Evolutionary conservation across 2,329 filamentous ascomycete genomes (phyloP).

Genomic region (Endoconidiophora polonica): DNA sequence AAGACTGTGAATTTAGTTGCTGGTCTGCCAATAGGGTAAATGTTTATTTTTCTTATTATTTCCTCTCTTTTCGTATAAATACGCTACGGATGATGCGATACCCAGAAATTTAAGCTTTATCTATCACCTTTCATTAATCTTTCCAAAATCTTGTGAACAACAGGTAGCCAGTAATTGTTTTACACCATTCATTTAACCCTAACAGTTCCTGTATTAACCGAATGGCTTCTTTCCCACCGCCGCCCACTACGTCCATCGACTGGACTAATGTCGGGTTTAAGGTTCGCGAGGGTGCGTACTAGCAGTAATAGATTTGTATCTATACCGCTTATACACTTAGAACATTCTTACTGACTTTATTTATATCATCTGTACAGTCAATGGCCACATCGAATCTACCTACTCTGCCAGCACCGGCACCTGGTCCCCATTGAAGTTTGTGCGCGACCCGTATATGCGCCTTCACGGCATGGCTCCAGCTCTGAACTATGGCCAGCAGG

Average conservation of each 20-base stretch:
- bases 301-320: background rate
- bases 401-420: constrained; percentile 57
- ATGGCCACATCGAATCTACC: constrained; percentile 81
- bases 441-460: constrained; percentile 66
- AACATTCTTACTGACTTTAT: background rate
- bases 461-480: constrained; percentile 92
- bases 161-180: background rate
- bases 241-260: constrained; percentile 68
- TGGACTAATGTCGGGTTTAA: constrained; percentile 89
- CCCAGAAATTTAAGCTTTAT: no score
- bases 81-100: no score
- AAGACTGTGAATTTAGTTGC: background rate
- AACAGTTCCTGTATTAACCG: background rate
- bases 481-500: constrained; percentile 94
- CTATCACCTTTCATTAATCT: background rate
- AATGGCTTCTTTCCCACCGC: constrained; percentile 48
- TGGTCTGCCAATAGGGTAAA: background rate
- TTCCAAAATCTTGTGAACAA: background rate
- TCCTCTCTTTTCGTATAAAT: no score
- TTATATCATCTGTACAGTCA: constrained; percentile 40
- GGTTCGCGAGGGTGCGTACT: constrained; percentile 60
- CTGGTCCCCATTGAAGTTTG: constrained; percentile 67
- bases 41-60: background rate
- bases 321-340: background rate
- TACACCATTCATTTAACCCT: no score